Conservation (phyloP, 1,284 basidiomycete genomes). For the Pseudozyma sp. region DNA sequence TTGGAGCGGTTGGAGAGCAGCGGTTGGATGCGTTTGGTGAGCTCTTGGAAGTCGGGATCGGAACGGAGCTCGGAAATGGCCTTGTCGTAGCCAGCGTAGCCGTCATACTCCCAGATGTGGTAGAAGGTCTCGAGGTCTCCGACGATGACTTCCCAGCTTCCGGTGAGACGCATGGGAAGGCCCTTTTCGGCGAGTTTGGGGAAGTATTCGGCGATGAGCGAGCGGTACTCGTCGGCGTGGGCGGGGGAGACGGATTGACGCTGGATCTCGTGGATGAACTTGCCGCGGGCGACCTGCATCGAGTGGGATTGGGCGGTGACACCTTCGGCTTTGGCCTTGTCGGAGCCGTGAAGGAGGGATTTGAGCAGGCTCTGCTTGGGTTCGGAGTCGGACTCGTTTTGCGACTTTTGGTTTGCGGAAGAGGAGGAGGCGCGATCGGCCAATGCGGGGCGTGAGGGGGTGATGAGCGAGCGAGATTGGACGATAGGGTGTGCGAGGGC, state of each 20-base stretch:
- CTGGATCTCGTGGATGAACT: conserved; percentile 66
- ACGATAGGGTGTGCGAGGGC: conserved; percentile 7
- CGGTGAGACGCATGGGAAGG: conserved; percentile 46
- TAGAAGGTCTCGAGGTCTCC: conserved; percentile 67
- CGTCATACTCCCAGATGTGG: conserved; percentile 66
- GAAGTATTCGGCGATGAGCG: conserved; percentile 50
- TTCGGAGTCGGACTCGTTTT: conserved; percentile 1
- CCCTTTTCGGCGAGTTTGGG: conserved; percentile 53
- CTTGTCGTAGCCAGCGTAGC: conserved; percentile 64
- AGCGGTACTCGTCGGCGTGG: conserved; percentile 52
- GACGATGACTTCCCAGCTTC: conserved; percentile 63
- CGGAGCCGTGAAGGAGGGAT: conserved; percentile 61
- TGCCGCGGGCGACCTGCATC: conserved; percentile 55
- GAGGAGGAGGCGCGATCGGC: conserved; percentile 10
- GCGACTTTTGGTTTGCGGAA: not conserved
- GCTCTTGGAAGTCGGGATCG: conserved; percentile 45
- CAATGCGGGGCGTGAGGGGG: conserved; percentile 21
- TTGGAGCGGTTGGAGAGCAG: conserved; percentile 56
- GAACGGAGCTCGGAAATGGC: conserved; percentile 32
- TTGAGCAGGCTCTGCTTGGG: conserved; percentile 51
- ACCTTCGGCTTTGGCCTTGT: conserved; percentile 52
- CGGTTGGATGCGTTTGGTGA: conserved; percentile 33
- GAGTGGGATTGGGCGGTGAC: conserved; percentile 48
- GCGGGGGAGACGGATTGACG: conserved; percentile 60
- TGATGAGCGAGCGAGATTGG: conserved; percentile 37